A percentile compares a stretch with the other conserved stretches of the same genome.
These are phyloP conservation scores for Fomitopsis betulina DNA, from an alignment of 1,284 basidiomycete species.

Conservation along the genomic window DNA sequence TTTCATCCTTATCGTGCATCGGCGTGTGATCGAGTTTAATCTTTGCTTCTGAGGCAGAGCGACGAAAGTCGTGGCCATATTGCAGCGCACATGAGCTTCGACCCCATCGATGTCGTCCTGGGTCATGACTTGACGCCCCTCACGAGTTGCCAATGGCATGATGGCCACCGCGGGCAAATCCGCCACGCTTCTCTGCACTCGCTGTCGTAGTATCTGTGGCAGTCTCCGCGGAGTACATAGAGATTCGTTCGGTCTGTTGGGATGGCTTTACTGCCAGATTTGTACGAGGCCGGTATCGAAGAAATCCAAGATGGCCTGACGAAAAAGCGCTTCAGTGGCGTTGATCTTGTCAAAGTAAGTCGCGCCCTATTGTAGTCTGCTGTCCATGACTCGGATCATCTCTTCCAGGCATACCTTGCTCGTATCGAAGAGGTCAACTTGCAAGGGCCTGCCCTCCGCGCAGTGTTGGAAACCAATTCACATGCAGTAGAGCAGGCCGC, in stretches of 20 bases:
- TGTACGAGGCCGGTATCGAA: conserved; percentile 39
- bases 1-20: too few species aligned
- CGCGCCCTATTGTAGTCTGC: background rate
- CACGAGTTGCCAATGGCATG: background rate
- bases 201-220: background rate
- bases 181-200: background rate
- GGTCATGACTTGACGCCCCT: background rate
- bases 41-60: background rate
- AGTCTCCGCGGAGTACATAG: background rate
- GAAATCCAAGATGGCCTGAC: conserved; percentile 36
- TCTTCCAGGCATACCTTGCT: conserved; percentile 55
- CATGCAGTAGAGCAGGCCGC: conserved; percentile 49
- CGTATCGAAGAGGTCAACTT: conserved; percentile 70
- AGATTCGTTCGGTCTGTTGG: background rate
- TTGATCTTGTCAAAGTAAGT: conserved; percentile 38
- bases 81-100: too few species aligned
- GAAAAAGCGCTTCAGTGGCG: conserved; percentile 33
- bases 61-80: too few species aligned
- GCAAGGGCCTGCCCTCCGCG: conserved; percentile 53
- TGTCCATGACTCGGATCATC: too few species aligned
- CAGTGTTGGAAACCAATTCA: conserved; percentile 62
- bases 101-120: background rate
- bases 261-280: conserved; percentile 27
- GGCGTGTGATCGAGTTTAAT: background rate
- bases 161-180: background rate